A percentile compares a stretch with the other conserved stretches of the same genome.
Evolutionary conservation across 169 alveolate species (phyloP).

Genomic region (Plasmodium gonderi): DNA sequence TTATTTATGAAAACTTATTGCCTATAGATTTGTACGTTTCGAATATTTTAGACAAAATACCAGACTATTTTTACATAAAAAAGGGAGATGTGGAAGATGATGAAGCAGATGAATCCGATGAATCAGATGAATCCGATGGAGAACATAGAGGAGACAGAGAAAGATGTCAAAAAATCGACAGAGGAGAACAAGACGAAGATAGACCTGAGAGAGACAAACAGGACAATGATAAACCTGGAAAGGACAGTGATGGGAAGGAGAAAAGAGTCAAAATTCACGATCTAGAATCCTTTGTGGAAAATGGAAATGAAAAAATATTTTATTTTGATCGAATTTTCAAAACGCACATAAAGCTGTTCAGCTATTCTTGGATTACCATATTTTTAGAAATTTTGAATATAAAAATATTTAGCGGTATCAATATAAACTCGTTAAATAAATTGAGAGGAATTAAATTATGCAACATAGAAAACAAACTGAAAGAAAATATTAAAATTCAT

Average conservation of each 20-base stretch:
- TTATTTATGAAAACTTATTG: slow-evolving; percentile 47
- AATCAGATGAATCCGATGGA: not conserved
- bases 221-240: too few relatives aligned
- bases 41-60: slow-evolving; percentile 21
- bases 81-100: not conserved
- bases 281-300: slow-evolving; percentile 7
- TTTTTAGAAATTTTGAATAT: slow-evolving; percentile 32
- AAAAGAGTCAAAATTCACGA: not conserved
- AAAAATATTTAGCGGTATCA: slow-evolving; percentile 7
- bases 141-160: not conserved
- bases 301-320: slow-evolving; percentile 12
- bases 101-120: too few relatives aligned
- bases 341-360: slow-evolving; percentile 44
- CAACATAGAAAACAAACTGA: slow-evolving; percentile 36
- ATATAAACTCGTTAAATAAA: slow-evolving; percentile 22
- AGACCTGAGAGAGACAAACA: too few relatives aligned
- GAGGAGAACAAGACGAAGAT: too few relatives aligned
- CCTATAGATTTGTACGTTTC: slow-evolving; percentile 39
- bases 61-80: slow-evolving; percentile 53
- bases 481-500: slow-evolving; percentile 49
- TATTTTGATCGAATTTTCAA: slow-evolving; percentile 47
- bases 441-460: slow-evolving; percentile 45
- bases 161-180: too few relatives aligned
- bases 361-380: slow-evolving; percentile 67
- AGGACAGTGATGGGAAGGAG: not conserved